Evolutionary conservation across 2,329 filamentous ascomycete genomes (phyloP), one percentile per base, ranked within the genome.

Genomic region (Chrysoporthe deuterocubensis): DNA sequence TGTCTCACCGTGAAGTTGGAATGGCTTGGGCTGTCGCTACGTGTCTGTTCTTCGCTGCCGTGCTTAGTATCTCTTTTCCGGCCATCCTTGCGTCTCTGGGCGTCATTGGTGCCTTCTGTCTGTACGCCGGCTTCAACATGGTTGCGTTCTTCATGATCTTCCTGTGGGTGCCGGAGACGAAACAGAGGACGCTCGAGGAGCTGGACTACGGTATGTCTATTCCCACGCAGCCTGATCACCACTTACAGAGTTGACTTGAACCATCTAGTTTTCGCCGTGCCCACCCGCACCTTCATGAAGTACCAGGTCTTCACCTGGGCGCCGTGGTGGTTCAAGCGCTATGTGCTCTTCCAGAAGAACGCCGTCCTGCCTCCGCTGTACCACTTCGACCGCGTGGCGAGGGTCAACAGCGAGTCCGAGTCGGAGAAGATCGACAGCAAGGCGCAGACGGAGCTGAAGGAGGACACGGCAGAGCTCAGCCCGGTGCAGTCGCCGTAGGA

Each of bases 1-100:
- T 92, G 1, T 90, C 88, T 0, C 89, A 92, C 75, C 85, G 90
- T 73, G 90, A 92, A 74, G 84, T 92, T 37, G 90, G 90, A 67
- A 92, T 92, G 89, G 85, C 84, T 0, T 90, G 85, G 78, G 86
- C 88, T 8, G 89, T 91, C n/a, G 88, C 89, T 1, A 90, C 88
- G 2, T 90, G 87, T 72, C 81, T 90, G 16, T 83, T 84, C 73
- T 88, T 84, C 81, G 86, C 85, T 0, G 82, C 84, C 1, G 84
- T 91, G 0, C 78, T 89, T 50, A 84, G 84, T n/a, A 84, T 92
- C 62, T 90, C 87, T 0, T 89, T 89, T 74, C 88, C 88, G 1
- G 80, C 85, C 59, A 86, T 90, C 78, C 77, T 89, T 14, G 76
- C 75, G 1, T 73, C 75, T 14, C 71, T 87, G 1, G 76, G 78